These are phyloP conservation scores for Brassica cretica DNA, from an alignment of 345 rosid species.

Conservation along the genomic window DNA sequence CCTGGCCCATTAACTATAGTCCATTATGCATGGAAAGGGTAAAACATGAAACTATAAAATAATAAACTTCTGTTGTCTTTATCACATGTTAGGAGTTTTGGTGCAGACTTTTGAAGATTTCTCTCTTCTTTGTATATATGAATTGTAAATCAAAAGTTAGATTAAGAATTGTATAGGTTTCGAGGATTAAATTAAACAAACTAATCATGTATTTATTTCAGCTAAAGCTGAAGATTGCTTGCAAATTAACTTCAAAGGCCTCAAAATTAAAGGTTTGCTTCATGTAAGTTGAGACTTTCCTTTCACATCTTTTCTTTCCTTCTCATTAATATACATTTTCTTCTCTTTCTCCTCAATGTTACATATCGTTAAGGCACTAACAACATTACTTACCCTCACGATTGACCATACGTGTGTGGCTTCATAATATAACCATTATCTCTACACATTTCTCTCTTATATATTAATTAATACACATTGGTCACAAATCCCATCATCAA, in stretches of 20 bases:
- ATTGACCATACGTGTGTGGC: neutral
- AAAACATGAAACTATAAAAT: no score
- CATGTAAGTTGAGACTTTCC: conserved; percentile 9
- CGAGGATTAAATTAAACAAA: neutral
- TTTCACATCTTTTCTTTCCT: conserved; percentile 13
- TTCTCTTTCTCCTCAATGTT: neutral
- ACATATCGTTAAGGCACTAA: neutral
- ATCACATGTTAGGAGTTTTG: neutral
- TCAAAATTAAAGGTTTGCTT: conserved; percentile 3
- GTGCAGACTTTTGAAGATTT: neutral
- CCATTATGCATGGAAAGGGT: no score
- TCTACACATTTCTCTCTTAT: neutral
- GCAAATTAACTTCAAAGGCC: neutral
- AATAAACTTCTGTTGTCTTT: no score
- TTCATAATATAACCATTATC: neutral
- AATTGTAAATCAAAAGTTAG: neutral
- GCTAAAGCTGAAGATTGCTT: neutral
- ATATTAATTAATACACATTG: neutral
- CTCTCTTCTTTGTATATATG: neutral
- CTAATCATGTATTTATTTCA: neutral
- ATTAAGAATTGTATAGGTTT: neutral
- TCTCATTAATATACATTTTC: neutral
- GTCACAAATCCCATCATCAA: neutral
- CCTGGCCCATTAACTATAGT: no score
- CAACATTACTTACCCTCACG: neutral